These are phyloP conservation scores for Paraphoma sp. DNA, from an alignment of 2,329 filamentous ascomycete genomes.

Conservation along the genomic window DNA sequence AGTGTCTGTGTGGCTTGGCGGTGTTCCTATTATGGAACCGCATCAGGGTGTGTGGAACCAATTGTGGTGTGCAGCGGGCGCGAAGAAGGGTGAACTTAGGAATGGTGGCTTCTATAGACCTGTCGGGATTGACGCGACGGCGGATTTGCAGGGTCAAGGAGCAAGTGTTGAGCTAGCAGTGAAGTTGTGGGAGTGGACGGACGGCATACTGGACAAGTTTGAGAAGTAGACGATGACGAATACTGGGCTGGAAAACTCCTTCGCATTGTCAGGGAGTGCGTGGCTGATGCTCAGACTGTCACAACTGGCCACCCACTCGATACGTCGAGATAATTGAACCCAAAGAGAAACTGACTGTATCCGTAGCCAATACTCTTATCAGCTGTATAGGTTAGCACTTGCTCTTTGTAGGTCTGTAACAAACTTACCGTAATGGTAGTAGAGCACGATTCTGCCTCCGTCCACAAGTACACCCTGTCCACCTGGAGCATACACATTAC, in stretches of 20 bases:
- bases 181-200: slow-evolving; percentile 27
- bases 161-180: slow-evolving; percentile 15
- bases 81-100: slow-evolving; percentile 29
- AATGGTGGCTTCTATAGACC: slow-evolving; percentile 49
- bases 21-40: slow-evolving; percentile 3
- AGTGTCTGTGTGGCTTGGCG: slow-evolving; percentile 5
- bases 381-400: neutral
- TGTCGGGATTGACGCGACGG: slow-evolving; percentile 28
- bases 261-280: neutral
- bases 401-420: neutral
- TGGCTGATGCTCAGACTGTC: neutral
- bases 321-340: slow-evolving; percentile 14
- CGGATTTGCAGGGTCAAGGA: slow-evolving; percentile 12
- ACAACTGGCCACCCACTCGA: slow-evolving; percentile 10
- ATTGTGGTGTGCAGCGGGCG: slow-evolving; percentile 41
- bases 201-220: slow-evolving; percentile 14
- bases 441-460: slow-evolving; percentile 26
- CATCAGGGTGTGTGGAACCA: slow-evolving; percentile 41
- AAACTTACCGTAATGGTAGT: slow-evolving; percentile 32
- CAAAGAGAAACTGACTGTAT: slow-evolving; percentile 9
- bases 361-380: neutral
- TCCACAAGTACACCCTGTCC: slow-evolving; percentile 38
- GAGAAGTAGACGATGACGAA: neutral
- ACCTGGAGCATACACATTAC: slow-evolving; percentile 42
- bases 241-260: neutral